Conservation (phyloP, 768 basidiomycete species). For the Agaricus sinodeliciosus region DNA sequence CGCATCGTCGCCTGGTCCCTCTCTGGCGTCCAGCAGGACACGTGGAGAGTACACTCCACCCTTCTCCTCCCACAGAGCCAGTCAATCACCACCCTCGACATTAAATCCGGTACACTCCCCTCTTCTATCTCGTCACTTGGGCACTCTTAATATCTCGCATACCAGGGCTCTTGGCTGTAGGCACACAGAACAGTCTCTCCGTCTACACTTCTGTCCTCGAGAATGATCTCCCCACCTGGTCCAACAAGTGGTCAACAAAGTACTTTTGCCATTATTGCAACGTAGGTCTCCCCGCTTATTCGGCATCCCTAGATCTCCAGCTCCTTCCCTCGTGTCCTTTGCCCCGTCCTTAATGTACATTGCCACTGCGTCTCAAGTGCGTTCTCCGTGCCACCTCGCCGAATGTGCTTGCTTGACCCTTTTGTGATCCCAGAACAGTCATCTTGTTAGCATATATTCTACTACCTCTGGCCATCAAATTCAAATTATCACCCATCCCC, state of each 20-base stretch:
- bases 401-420: neutral
- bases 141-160: neutral
- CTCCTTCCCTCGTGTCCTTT: slow-evolving; percentile 39
- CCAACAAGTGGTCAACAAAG: slow-evolving; percentile 67
- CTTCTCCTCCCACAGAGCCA: slow-evolving; percentile 54
- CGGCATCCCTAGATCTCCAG: slow-evolving; percentile 1
- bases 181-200: slow-evolving; percentile 51
- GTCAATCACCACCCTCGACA: slow-evolving; percentile 57
- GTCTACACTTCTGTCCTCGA: slow-evolving; percentile 75
- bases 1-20: slow-evolving; percentile 77
- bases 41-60: slow-evolving; percentile 80
- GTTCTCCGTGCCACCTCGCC: slow-evolving; percentile 13
- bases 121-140: slow-evolving; percentile 2
- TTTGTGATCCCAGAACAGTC: slow-evolving; percentile 38
- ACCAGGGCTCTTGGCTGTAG: slow-evolving; percentile 72
- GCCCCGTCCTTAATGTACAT: slow-evolving; percentile 77
- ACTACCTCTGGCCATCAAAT: slow-evolving; percentile 66
- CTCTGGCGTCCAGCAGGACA: slow-evolving; percentile 53
- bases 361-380: slow-evolving; percentile 54
- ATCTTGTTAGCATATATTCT: slow-evolving; percentile 56
- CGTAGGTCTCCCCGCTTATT: neutral
- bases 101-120: slow-evolving; percentile 55
- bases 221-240: slow-evolving; percentile 81
- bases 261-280: slow-evolving; percentile 25
- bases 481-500: slow-evolving; percentile 67